phyloP scores from a whole-genome alignment of 495 filamentous ascomycete genomes.

The Penicillium silybi region DNA sequence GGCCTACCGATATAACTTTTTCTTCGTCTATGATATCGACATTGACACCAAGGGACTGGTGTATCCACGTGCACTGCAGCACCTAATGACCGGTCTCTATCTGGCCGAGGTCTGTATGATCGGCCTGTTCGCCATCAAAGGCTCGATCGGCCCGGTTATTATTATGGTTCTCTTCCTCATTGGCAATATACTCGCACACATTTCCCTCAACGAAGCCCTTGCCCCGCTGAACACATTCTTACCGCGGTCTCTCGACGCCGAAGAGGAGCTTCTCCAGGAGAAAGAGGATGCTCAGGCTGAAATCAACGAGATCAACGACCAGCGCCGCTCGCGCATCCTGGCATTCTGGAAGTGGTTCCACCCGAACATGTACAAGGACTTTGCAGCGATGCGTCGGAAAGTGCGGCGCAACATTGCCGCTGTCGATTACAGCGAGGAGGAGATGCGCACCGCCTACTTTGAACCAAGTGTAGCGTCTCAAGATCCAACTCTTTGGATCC shows the following conservation, averaged over 20 bases:
- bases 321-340: constrained; percentile 20
- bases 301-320: constrained; percentile 20
- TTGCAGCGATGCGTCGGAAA: constrained; percentile 61
- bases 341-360: constrained; percentile 66
- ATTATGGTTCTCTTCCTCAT: constrained; percentile 75
- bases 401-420: constrained; percentile 58
- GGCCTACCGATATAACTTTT: constrained; percentile 86
- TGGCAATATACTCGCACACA: constrained; percentile 73
- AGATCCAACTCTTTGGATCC: constrained; percentile 66
- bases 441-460: constrained; percentile 56
- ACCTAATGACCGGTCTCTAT: constrained; percentile 81
- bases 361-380: constrained; percentile 72
- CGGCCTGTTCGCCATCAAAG: constrained; percentile 72
- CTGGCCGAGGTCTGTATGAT: constrained; percentile 80
- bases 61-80: constrained; percentile 82
- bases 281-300: constrained; percentile 31
- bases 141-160: constrained; percentile 66
- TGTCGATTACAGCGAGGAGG: constrained; percentile 50
- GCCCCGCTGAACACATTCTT: constrained; percentile 72
- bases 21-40: constrained; percentile 77
- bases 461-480: constrained; percentile 61
- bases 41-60: constrained; percentile 87
- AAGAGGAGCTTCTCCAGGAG: constrained; percentile 38
- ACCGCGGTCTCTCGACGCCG: constrained; percentile 52
- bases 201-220: constrained; percentile 70